These are phyloP conservation scores for Trichosporon faecale DNA, from an alignment of 1,284 basidiomycete species.

Conservation along the genomic window DNA sequence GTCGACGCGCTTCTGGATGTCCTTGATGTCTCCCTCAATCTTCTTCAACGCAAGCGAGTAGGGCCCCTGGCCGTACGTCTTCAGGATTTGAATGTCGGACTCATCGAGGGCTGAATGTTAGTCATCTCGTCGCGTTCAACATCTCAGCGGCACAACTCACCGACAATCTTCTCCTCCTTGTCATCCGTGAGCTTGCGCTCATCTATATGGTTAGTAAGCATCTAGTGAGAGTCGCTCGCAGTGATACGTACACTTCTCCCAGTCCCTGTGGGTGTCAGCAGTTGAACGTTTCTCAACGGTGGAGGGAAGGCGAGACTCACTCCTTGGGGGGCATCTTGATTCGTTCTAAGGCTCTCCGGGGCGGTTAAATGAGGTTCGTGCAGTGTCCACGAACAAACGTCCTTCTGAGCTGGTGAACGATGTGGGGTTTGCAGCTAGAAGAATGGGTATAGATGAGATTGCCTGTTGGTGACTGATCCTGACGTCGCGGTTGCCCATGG, in stretches of 20 bases:
- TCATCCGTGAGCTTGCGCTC: conserved; percentile 78
- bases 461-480: not conserved
- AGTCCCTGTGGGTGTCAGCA: conserved; percentile 62
- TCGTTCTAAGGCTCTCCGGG: conserved; percentile 76
- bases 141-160: conserved; percentile 54
- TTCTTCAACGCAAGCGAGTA: conserved; percentile 86
- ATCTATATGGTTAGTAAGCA: conserved; percentile 51
- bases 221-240: not conserved
- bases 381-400: not conserved
- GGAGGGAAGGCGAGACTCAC: not conserved
- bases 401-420: conserved; percentile 2
- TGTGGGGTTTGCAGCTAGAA: not conserved
- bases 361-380: conserved; percentile 6
- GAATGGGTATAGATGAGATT: not conserved
- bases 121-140: not conserved
- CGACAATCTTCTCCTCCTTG: conserved; percentile 87
- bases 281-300: not conserved
- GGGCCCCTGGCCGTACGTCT: conserved; percentile 99
- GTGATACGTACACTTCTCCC: conserved; percentile 81
- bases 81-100: conserved; percentile 97
- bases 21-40: conserved; percentile 89
- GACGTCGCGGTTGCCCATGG: not conserved
- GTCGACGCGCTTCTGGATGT: conserved; percentile 94
- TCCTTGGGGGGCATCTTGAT: conserved; percentile 26
- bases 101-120: conserved; percentile 76